Percentiles rank a stretch among this genome's conserved stretches.
These are phyloP conservation scores for Jamesozyma rosinii DNA, from an alignment of 805 yeast species.

Conservation along the genomic window DNA sequence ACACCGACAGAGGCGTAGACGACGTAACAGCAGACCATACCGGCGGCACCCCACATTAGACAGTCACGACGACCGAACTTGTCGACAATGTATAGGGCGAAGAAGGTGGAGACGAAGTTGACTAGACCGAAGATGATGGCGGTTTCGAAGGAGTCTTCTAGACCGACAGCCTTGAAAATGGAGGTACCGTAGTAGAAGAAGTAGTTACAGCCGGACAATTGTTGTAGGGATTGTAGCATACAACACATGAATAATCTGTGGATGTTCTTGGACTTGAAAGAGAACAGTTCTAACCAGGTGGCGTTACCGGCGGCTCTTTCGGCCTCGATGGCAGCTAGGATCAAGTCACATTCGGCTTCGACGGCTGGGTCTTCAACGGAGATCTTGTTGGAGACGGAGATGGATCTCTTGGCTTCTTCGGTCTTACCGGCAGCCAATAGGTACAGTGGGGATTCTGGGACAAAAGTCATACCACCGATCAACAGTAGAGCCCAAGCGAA, in stretches of 20 bases:
- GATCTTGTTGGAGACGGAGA: slow-evolving; percentile 43
- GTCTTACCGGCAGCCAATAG: slow-evolving; percentile 44
- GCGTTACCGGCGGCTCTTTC: slow-evolving; percentile 56
- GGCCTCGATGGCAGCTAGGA: slow-evolving; percentile 50
- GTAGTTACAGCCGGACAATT: slow-evolving; percentile 2
- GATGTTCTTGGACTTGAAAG: slow-evolving; percentile 55
- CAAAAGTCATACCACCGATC: slow-evolving; percentile 35
- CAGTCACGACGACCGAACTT: slow-evolving; percentile 2
- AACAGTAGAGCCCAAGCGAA: slow-evolving; percentile 38
- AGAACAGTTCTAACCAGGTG: slow-evolving; percentile 53
- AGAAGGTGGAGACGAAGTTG: slow-evolving; percentile 1
- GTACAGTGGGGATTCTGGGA: slow-evolving; percentile 70
- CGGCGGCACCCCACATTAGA: slow-evolving; percentile 2
- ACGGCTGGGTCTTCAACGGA: slow-evolving; percentile 38
- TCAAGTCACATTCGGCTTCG: slow-evolving; percentile 46
- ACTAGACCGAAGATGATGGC: slow-evolving; percentile 1
- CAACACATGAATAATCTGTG: slow-evolving; percentile 42
- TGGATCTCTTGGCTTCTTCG: slow-evolving; percentile 54
- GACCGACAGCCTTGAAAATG: slow-evolving; percentile 3
- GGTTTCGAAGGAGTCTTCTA: slow-evolving; percentile 1
- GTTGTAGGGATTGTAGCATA: slow-evolving; percentile 32
- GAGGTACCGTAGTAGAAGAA: slow-evolving; percentile 3
- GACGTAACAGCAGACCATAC: slow-evolving; percentile 1
- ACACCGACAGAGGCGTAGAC: slow-evolving; percentile 3
- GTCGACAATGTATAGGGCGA: background rate